These are phyloP conservation scores for Eutrema japonicum DNA, from an alignment of 345 rosid species.

Conservation along the genomic window DNA sequence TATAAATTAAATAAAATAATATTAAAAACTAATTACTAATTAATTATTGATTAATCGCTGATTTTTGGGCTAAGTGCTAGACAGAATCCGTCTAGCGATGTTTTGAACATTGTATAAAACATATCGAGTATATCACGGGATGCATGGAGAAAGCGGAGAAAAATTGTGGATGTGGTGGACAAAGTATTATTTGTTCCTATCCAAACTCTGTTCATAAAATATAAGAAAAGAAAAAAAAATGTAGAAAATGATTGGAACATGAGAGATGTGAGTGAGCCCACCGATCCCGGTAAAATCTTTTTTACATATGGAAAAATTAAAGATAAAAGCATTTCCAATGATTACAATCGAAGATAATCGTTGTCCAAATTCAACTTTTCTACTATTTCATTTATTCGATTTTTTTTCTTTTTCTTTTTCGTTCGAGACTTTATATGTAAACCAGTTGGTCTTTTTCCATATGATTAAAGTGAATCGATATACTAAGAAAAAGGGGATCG, in stretches of 20 bases:
- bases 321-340: slow-evolving; percentile 36
- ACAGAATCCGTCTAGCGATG: no score
- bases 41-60: no score
- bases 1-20: no score
- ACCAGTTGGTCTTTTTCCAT: slow-evolving; percentile 42
- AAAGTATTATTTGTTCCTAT: slow-evolving; percentile 13
- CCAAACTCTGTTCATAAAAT: slow-evolving; percentile 2
- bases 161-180: slow-evolving; percentile 9
- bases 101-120: no score
- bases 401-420: neutral
- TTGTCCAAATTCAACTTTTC: slow-evolving; percentile 36
- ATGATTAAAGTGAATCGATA: slow-evolving; percentile 40
- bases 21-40: no score
- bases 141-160: slow-evolving; percentile 1
- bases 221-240: neutral
- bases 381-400: slow-evolving; percentile 12
- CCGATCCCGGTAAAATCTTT: slow-evolving; percentile 30
- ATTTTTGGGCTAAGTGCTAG: no score
- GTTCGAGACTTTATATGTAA: slow-evolving; percentile 14
- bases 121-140: slow-evolving; percentile 10
- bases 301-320: slow-evolving; percentile 17
- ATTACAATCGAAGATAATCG: slow-evolving; percentile 24
- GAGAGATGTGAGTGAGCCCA: slow-evolving; percentile 17
- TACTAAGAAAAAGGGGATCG: neutral
- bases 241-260: slow-evolving; percentile 22